Evolutionary conservation across 2,329 filamentous ascomycete species (phyloP).

Genomic region (Aspergillus bombycis): DNA sequence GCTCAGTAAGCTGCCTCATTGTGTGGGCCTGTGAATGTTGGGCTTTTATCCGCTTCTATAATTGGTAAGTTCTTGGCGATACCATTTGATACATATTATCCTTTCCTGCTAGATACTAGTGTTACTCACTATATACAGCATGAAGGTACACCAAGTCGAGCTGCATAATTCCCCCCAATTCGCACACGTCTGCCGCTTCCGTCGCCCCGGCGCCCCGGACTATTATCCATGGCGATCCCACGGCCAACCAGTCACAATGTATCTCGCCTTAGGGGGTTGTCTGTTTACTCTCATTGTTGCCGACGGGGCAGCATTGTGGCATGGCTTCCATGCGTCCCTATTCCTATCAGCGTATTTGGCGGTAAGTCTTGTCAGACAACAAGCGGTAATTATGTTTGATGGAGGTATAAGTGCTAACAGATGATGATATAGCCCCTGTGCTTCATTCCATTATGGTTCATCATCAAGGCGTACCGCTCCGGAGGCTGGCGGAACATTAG

Average conservation of each 20-base stretch:
- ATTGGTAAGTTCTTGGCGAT: too few relatives aligned
- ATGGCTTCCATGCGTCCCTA: constrained; percentile 35
- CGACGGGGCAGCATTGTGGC: constrained; percentile 42
- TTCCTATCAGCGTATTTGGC: constrained; percentile 46
- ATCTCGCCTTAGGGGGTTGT: constrained; percentile 40
- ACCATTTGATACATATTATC: too few relatives aligned
- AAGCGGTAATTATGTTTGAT: not conserved
- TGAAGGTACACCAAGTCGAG: constrained; percentile 11
- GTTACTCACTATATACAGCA: not conserved
- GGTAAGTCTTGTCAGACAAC: constrained; percentile 30
- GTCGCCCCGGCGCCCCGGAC: constrained; percentile 13
- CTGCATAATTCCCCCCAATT: constrained; percentile 15
- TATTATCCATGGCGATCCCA: constrained; percentile 47
- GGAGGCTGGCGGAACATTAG: constrained; percentile 22
- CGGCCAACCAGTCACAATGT: constrained; percentile 43
- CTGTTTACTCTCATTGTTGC: constrained; percentile 39
- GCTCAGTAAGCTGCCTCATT: constrained; percentile 36
- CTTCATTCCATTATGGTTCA: constrained; percentile 34
- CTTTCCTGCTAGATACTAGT: not conserved
- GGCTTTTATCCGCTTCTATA: constrained; percentile 46
- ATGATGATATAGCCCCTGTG: constrained; percentile 28
- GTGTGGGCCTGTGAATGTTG: constrained; percentile 48
- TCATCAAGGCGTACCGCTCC: constrained; percentile 26
- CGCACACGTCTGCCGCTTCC: constrained; percentile 16
- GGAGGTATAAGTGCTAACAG: not conserved